Conservation (phyloP, 2,329 filamentous ascomycete species). For the Trichophaea hybrida region DNA sequence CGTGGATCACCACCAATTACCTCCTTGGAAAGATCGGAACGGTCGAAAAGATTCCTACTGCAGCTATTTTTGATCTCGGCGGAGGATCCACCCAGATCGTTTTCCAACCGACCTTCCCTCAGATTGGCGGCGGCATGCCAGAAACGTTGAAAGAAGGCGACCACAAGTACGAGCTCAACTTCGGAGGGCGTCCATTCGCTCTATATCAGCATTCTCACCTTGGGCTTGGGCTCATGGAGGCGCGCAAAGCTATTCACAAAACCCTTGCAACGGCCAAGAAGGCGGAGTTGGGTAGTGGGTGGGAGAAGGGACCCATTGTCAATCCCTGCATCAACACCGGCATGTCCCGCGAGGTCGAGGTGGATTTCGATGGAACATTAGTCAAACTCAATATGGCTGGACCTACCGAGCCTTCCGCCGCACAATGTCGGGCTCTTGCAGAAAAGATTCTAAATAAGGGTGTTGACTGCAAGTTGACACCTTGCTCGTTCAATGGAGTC, state of each 20-base stretch:
- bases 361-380: slow-evolving; percentile 50
- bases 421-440: slow-evolving; percentile 77
- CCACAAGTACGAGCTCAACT: slow-evolving; percentile 86
- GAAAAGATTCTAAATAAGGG: slow-evolving; percentile 89
- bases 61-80: slow-evolving; percentile 88
- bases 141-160: slow-evolving; percentile 75
- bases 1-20: slow-evolving; percentile 99
- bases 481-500: slow-evolving; percentile 97
- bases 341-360: slow-evolving; percentile 56
- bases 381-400: slow-evolving; percentile 77
- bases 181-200: slow-evolving; percentile 78
- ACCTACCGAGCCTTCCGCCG: slow-evolving; percentile 56
- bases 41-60: slow-evolving; percentile 76
- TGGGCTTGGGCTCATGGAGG: slow-evolving; percentile 91
- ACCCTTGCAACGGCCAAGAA: slow-evolving; percentile 57
- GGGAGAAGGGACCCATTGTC: slow-evolving; percentile 50
- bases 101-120: slow-evolving; percentile 86
- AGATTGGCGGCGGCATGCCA: slow-evolving; percentile 63
- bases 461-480: slow-evolving; percentile 60
- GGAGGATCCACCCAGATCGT: slow-evolving; percentile 97
- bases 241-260: slow-evolving; percentile 71
- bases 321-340: slow-evolving; percentile 82
- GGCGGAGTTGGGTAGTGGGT: slow-evolving; percentile 47
- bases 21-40: slow-evolving; percentile 93
- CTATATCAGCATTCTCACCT: slow-evolving; percentile 98